phyloP scores from a whole-genome alignment of 1,284 basidiomycete genomes.

The Sporisorium reilianum region DNA sequence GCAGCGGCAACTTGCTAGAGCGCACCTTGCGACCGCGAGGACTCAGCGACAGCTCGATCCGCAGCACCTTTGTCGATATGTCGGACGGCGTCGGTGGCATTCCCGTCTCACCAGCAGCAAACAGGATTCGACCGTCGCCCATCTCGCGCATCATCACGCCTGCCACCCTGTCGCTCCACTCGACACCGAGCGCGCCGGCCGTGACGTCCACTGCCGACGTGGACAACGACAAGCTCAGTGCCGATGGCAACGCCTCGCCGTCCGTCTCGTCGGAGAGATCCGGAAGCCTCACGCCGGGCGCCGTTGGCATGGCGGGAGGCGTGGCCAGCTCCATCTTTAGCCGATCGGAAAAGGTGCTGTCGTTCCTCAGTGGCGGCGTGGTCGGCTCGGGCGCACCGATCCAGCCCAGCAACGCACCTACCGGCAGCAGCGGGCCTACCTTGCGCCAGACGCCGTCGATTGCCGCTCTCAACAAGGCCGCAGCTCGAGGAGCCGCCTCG shows the following conservation, averaged over 20 bases:
- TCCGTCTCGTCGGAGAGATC: constrained; percentile 37
- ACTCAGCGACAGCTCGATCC: constrained; percentile 65
- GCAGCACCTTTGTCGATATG: constrained; percentile 62
- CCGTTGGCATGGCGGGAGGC: constrained; percentile 20
- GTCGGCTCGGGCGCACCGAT: constrained; percentile 30
- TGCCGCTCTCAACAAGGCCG: constrained; percentile 40
- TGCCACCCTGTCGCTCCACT: constrained; percentile 57
- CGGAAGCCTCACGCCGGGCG: constrained; percentile 38
- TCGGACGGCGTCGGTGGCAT: constrained; percentile 21
- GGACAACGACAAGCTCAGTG: constrained; percentile 11
- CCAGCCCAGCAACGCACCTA: constrained; percentile 24
- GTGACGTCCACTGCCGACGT: background rate
- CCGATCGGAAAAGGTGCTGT: constrained; percentile 45
- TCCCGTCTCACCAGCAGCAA: constrained; percentile 19
- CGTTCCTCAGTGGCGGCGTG: constrained; percentile 44
- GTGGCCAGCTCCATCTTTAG: constrained; percentile 38
- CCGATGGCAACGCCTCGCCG: constrained; percentile 32
- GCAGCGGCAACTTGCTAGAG: constrained; percentile 31
- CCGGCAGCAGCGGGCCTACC: constrained; percentile 9
- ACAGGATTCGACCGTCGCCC: constrained; percentile 37
- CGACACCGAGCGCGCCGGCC: constrained; percentile 25
- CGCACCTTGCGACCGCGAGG: constrained; percentile 56
- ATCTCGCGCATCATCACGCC: constrained; percentile 63
- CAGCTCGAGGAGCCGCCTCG: constrained; percentile 37
- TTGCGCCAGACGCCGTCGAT: constrained; percentile 43